Conservation (phyloP, 2,329 filamentous ascomycete genomes). For the Fusarium keratoplasticum region DNA sequence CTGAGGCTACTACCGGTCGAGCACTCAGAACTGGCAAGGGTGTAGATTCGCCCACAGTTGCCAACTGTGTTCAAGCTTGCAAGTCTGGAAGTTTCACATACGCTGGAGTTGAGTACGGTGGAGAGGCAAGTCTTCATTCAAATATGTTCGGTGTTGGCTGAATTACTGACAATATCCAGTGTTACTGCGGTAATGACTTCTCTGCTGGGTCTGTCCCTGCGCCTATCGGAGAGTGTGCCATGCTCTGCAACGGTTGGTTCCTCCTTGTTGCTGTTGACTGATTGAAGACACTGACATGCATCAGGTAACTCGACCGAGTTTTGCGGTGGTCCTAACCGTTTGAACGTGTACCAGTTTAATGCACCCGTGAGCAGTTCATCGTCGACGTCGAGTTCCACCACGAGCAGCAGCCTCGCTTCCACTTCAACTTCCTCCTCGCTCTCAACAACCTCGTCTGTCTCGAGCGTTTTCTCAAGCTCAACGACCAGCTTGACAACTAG, state of each 20-base stretch:
- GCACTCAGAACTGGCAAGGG: constrained; percentile 46
- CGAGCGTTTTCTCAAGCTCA: neutral
- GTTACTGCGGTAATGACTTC: constrained; percentile 52
- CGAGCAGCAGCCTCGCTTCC: neutral
- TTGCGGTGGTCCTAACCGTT: constrained; percentile 49
- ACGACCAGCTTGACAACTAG: neutral
- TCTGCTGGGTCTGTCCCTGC: constrained; percentile 45
- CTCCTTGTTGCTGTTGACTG: neutral
- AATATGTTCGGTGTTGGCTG: too few relatives aligned
- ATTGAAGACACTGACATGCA: neutral
- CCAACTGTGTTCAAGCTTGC: constrained; percentile 50
- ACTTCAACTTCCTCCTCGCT: neutral
- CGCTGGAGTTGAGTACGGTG: constrained; percentile 54
- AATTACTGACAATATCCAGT: constrained; percentile 34
- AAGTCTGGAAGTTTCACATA: constrained; percentile 42
- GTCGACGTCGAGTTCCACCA: neutral
- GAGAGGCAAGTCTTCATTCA: constrained; percentile 42
- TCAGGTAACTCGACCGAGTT: constrained; percentile 50
- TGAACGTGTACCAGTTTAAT: constrained; percentile 51
- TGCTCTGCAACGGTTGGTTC: constrained; percentile 48
- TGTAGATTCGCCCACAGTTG: constrained; percentile 47
- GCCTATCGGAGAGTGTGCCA: constrained; percentile 47
- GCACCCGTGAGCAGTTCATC: constrained; percentile 11
- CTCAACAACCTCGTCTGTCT: neutral
- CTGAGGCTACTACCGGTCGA: constrained; percentile 47